phyloP scores from a whole-genome alignment of 2,329 filamentous ascomycete genomes.

The Didymella exigua region DNA sequence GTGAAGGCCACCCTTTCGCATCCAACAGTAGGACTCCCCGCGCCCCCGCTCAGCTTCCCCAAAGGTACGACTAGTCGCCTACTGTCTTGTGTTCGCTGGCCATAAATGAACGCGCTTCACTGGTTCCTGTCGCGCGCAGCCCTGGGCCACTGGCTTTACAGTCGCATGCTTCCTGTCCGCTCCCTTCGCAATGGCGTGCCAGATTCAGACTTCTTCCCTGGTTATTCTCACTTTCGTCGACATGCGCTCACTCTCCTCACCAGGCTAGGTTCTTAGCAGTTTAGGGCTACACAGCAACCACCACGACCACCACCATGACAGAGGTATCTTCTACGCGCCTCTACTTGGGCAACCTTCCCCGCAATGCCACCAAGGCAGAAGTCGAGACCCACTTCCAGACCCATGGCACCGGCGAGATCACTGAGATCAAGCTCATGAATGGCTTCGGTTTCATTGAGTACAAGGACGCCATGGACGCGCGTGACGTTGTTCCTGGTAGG shows the following conservation, averaged over 20 bases:
- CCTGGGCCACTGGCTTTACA: slow-evolving; percentile 34
- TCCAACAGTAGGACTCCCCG: slow-evolving; percentile 24
- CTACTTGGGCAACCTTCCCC: slow-evolving; percentile 96
- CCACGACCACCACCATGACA: slow-evolving; percentile 60
- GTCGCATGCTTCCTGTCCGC: slow-evolving; percentile 28
- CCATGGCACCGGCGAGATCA: slow-evolving; percentile 96
- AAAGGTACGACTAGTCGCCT: slow-evolving; percentile 38
- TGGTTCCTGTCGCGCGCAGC: slow-evolving; percentile 34
- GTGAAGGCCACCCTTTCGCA: slow-evolving; percentile 23
- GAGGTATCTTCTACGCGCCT: slow-evolving; percentile 95
- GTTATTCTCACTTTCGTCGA: slow-evolving; percentile 32
- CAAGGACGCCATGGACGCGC: slow-evolving; percentile 96
- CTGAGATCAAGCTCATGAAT: slow-evolving; percentile 99
- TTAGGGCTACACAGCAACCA: slow-evolving; percentile 19
- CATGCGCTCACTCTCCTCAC: slow-evolving; percentile 41
- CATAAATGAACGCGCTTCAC: slow-evolving; percentile 23
- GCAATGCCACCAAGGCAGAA: slow-evolving; percentile 95
- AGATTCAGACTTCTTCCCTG: slow-evolving; percentile 30
- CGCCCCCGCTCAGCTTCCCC: slow-evolving; percentile 24
- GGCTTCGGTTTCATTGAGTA: slow-evolving; percentile 99
- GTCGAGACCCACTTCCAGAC: slow-evolving; percentile 94
- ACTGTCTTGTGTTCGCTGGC: slow-evolving; percentile 30
- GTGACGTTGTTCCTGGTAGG: slow-evolving; percentile 97
- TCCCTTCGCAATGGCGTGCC: slow-evolving; percentile 32
- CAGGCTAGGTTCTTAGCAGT: slow-evolving; percentile 41